Conservation (phyloP, 352 stramenopile species). For the Globisporangium megalacanthum region DNA sequence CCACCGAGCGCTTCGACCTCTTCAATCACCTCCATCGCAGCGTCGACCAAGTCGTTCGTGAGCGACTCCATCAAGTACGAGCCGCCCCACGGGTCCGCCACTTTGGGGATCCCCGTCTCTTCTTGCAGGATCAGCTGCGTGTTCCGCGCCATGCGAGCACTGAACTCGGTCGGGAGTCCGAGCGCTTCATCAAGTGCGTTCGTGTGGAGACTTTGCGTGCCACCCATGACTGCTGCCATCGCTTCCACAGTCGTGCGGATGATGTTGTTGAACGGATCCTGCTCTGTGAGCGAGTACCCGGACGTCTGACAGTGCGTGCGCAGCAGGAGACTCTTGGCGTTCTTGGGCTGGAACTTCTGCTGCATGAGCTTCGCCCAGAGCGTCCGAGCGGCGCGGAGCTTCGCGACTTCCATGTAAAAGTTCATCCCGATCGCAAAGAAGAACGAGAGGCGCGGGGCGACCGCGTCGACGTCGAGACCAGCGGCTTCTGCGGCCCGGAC, state of each 20-base stretch:
- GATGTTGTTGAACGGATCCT: conserved; percentile 98
- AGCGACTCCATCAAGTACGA: conserved; percentile 97
- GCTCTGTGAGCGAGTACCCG: conserved; percentile 94
- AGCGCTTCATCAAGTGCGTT: conserved; percentile 97
- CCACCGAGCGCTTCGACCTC: conserved; percentile 91
- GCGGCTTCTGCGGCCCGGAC: conserved; percentile 88
- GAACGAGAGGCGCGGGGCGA: conserved; percentile 94
- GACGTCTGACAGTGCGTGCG: conserved; percentile 97
- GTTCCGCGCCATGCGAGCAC: conserved; percentile 94
- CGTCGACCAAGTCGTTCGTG: conserved; percentile 88
- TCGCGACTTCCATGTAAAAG: conserved; percentile 98
- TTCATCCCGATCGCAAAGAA: conserved; percentile 99
- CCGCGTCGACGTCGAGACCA: conserved; percentile 91
- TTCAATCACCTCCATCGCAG: conserved; percentile 62
- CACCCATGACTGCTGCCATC: conserved; percentile 75
- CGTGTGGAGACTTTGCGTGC: conserved; percentile 97
- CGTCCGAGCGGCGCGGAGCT: conserved; percentile 90
- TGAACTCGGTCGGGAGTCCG: conserved; percentile 95
- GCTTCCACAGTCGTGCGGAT: conserved; percentile 97
- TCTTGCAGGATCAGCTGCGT: conserved; percentile 98
- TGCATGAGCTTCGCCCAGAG: conserved; percentile 94
- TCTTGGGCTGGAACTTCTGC: conserved; percentile 93
- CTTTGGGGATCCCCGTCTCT: conserved; percentile 91
- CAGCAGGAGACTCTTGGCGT: conserved; percentile 91
- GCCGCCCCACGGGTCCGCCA: conserved; percentile 96